phyloP scores from a whole-genome alignment of 1,139 yeast genomes.

The Sugiyamaella paludigena region DNA sequence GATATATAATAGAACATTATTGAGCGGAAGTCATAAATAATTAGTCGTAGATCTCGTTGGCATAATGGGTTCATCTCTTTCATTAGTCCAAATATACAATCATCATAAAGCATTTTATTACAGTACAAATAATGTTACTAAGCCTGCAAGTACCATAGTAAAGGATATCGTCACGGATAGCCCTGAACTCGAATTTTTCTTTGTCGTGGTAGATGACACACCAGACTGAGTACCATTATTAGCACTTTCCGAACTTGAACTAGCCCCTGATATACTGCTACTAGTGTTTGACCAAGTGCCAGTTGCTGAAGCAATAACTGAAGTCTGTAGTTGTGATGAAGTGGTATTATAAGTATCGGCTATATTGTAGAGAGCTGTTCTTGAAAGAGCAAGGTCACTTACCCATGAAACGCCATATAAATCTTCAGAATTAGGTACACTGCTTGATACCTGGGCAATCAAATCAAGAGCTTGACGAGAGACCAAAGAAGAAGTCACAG shows the following conservation, averaged over 20 bases:
- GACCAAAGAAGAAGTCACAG: constrained; percentile 23
- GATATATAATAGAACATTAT: too few relatives aligned
- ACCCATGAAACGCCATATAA: constrained; percentile 22
- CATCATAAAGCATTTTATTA: background rate
- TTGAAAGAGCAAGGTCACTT: constrained; percentile 22
- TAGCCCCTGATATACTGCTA: too few relatives aligned
- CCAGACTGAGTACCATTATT: too few relatives aligned
- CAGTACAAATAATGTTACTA: background rate
- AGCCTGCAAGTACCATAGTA: background rate
- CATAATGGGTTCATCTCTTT: too few relatives aligned
- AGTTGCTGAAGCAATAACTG: constrained; percentile 14
- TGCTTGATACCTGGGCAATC: constrained; percentile 5
- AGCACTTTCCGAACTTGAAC: too few relatives aligned
- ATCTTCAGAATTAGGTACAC: constrained; percentile 7
- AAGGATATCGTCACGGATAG: background rate
- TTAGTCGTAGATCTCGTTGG: constrained; percentile 3
- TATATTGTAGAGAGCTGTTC: constrained; percentile 29
- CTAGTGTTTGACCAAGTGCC: constrained; percentile 12
- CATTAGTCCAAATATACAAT: too few relatives aligned
- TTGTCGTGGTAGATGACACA: constrained; percentile 7
- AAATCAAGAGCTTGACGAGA: constrained; percentile 14
- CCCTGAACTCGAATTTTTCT: background rate
- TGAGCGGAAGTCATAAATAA: background rate
- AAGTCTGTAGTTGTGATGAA: constrained; percentile 1
- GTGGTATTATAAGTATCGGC: constrained; percentile 17